Conservation (phyloP, 768 basidiomycete genomes). For the Pseudohyphozyma bogoriensis region DNA sequence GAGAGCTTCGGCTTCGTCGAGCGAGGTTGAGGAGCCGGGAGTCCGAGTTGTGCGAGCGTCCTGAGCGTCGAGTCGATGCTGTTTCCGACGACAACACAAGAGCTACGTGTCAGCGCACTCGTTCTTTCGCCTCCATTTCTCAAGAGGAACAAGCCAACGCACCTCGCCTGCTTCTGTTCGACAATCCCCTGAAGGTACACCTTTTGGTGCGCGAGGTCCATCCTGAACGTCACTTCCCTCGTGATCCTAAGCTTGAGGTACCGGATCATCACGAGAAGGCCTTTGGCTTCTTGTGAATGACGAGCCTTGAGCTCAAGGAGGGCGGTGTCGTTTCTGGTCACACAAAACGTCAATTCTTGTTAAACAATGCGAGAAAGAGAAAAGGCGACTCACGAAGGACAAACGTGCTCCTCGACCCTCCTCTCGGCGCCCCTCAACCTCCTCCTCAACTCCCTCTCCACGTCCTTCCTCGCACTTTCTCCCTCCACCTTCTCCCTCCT, state of each 20-base stretch:
- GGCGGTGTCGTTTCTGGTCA: neutral
- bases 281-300: conserved; percentile 81
- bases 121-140: neutral
- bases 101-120: neutral
- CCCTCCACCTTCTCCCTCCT: conserved; percentile 50
- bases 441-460: conserved; percentile 56
- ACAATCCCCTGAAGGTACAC: conserved; percentile 61
- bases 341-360: neutral
- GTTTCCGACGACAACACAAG: neutral
- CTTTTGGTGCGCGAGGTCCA: conserved; percentile 74
- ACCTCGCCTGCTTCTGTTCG: conserved; percentile 27
- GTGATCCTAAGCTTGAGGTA: conserved; percentile 88
- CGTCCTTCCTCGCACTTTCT: conserved; percentile 33
- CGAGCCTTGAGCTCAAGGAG: conserved; percentile 37
- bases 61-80: conserved; percentile 26
- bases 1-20: neutral
- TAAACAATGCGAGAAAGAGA: neutral
- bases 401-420: conserved; percentile 50
- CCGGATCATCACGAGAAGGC: conserved; percentile 75
- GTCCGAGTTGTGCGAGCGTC: conserved; percentile 16
- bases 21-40: neutral
- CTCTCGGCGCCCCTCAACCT: conserved; percentile 39
- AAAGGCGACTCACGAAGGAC: conserved; percentile 47
- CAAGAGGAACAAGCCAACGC: neutral
- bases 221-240: conserved; percentile 69